A percentile compares a stretch with the other conserved stretches of the same genome.
Evolutionary conservation across 495 filamentous ascomycete genomes (phyloP).

Genomic region (Bacidia rubella): DNA sequence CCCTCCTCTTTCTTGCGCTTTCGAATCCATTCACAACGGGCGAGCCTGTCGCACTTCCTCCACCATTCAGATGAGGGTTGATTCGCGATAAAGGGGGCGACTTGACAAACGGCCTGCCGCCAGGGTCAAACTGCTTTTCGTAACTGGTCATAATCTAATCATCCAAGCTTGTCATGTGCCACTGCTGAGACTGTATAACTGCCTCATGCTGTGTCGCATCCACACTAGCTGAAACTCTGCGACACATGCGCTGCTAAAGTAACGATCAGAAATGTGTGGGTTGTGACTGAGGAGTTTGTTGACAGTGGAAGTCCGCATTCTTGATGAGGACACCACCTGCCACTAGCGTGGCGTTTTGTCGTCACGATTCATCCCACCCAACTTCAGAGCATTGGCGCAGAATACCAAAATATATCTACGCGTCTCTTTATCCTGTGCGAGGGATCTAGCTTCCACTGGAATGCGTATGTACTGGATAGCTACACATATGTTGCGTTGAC

Average conservation of each 20-base stretch:
- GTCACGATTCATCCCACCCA: too few relatives aligned
- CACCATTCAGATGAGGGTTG: background rate
- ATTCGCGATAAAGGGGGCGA: background rate
- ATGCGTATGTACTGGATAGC: too few relatives aligned
- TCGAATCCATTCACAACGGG: background rate
- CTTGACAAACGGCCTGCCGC: background rate
- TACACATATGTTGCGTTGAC: background rate
- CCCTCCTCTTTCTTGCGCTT: background rate
- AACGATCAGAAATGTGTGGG: too few relatives aligned
- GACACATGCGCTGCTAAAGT: too few relatives aligned
- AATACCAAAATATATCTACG: too few relatives aligned
- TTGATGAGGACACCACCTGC: too few relatives aligned
- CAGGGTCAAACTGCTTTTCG: background rate
- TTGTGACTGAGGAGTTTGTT: too few relatives aligned
- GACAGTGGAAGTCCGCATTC: too few relatives aligned
- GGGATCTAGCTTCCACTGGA: background rate
- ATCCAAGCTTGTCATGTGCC: background rate
- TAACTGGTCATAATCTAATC: constrained; percentile 1
- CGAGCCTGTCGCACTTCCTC: background rate
- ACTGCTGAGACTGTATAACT: background rate
- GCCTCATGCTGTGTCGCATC: background rate
- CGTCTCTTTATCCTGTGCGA: background rate
- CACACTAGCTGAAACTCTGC: too few relatives aligned
- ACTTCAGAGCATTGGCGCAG: too few relatives aligned
- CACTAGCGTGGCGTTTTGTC: too few relatives aligned